Base-by-base conservation (phyloP, 805 yeast species). In the Schwanniomyces pseudopolymorphus region DNA sequence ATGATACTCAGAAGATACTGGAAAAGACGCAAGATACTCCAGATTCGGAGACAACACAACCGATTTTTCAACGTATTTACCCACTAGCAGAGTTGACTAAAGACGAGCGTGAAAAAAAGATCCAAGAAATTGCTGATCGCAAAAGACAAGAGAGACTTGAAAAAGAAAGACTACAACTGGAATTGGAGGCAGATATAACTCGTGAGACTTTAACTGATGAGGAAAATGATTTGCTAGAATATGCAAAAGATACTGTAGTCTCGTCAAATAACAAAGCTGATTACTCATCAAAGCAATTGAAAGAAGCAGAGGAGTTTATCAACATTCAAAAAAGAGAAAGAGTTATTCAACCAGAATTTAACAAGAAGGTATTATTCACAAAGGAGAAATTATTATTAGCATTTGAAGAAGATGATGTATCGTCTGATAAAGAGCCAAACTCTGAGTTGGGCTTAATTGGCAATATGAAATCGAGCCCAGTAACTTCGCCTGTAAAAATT, bases 201-300 rank as follows among this genome's bases (percentile, higher is more conserved):
- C 60, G 54, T 33, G 54, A 58, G 2, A 53, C 75, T 0, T 54
- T 71, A 21, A 67, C 74, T 1, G 76, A 71, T 42, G 77, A 71
- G 47, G 77, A 72, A 45, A 53, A 66, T 17, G 77, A 70, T 35
- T 53, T 67, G 37, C 49, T 59, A 24, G 61, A 60, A 5, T 56
- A 49, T 16, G 53, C 52, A 2, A 56, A 59, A 33, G 61, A 57
- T 21, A 48, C 55, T 1, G 61, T 58, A 33, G 60, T 63, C 3
- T 44, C 51, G 9, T 55, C 68, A 5, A 27, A n/a, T 4, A 24
- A 40, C 7, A 26, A 17, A 5, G 19, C 42, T 16, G 45, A 40
- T 2, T n/a, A 20, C 10, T 39, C 47, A 16, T 47, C 44, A 10
- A 64, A 64, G 41, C 65, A 67, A 39, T 53, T 69, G 21, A 56